phyloP scores from a whole-genome alignment of 192 early-diverging fungal genomes.

The Mortierella alpina region DNA sequence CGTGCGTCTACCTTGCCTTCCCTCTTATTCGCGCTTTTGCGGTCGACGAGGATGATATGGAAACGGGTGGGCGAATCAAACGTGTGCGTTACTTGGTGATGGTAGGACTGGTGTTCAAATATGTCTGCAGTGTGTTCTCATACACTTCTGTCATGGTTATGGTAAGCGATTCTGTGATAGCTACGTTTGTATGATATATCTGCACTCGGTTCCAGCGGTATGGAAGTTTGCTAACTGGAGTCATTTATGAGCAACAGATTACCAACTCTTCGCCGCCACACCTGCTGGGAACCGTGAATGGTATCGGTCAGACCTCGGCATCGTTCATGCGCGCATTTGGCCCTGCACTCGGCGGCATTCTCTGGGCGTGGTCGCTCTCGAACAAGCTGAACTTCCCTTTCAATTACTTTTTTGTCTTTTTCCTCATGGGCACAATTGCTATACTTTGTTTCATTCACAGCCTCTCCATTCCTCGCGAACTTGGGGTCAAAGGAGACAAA shows the following conservation, averaged over 20 bases:
- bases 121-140: conserved; percentile 39
- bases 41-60: conserved; percentile 17
- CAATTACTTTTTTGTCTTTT: conserved; percentile 65
- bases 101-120: conserved; percentile 17
- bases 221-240: background rate
- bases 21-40: conserved; percentile 48
- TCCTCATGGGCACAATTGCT: conserved; percentile 57
- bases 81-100: conserved; percentile 23
- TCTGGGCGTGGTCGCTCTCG: conserved; percentile 67
- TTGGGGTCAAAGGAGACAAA: conserved; percentile 3
- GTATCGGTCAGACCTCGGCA: conserved; percentile 65
- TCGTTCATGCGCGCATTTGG: conserved; percentile 61
- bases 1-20: conserved; percentile 53
- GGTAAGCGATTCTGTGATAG: conserved; percentile 43
- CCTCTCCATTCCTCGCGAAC: conserved; percentile 38
- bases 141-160: conserved; percentile 64
- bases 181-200: background rate
- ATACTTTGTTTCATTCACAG: conserved; percentile 53
- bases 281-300: conserved; percentile 66
- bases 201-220: background rate
- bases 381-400: conserved; percentile 61
- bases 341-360: conserved; percentile 63
- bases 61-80: conserved; percentile 7
- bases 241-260: conserved; percentile 39
- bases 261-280: conserved; percentile 62